Conservation (phyloP, 2,329 filamentous ascomycete species). For the Alternaria sp. region DNA sequence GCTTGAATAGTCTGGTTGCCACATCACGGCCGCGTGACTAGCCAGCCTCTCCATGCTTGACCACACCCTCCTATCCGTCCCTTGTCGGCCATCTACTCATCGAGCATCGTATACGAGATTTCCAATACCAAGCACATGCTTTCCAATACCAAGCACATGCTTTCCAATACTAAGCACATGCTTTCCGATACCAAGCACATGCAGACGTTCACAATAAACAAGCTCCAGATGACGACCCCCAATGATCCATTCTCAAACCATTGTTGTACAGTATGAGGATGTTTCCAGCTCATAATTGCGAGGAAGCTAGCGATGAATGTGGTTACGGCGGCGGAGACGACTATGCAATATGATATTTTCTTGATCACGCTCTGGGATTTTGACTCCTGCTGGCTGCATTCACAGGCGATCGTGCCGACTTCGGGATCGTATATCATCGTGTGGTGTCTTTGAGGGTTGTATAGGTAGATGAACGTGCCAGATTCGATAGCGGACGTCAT, state of each 20-base stretch:
- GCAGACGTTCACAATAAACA: not conserved
- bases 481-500: not conserved
- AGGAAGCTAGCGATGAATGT: not conserved
- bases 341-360: not conserved
- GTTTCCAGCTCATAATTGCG: not conserved
- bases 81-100: not conserved
- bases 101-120: not conserved
- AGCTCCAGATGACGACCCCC: not conserved
- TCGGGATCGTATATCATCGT: not conserved
- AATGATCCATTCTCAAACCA: not conserved
- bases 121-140: not conserved
- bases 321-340: not conserved
- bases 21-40: too few species aligned
- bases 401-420: not conserved
- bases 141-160: too few species aligned
- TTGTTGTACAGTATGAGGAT: not conserved
- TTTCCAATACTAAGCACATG: too few species aligned
- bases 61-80: not conserved
- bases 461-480: not conserved
- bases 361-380: not conserved
- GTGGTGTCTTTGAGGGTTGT: not conserved
- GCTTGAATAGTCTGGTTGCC: too few species aligned
- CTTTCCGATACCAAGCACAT: not conserved
- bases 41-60: not conserved
- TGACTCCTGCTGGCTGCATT: rapidly evolving